phyloP scores from a whole-genome alignment of 2,329 filamentous ascomycete species.

The Penicillium sp. region DNA sequence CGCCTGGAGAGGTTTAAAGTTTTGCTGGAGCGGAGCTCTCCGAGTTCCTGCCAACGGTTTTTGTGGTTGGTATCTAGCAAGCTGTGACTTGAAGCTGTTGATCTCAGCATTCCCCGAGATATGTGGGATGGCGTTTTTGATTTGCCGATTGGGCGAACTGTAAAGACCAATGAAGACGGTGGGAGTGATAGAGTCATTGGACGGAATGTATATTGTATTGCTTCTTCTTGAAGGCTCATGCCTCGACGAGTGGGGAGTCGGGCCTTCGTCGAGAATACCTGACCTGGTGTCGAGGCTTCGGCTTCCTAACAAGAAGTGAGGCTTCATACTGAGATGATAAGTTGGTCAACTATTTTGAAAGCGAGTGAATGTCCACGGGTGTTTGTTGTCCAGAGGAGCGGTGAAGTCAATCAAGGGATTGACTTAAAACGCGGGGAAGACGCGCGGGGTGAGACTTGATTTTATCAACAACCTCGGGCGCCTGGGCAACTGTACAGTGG shows the following conservation, averaged over 20 bases:
- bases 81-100: constrained; percentile 35
- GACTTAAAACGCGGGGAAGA: neutral
- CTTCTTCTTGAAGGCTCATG: constrained; percentile 28
- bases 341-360: neutral
- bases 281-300: constrained; percentile 24
- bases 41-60: constrained; percentile 20
- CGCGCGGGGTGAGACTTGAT: neutral
- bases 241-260: constrained; percentile 36
- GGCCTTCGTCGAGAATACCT: constrained; percentile 23
- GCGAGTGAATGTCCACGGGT: neutral
- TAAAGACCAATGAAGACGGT: constrained; percentile 46
- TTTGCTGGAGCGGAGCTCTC: constrained; percentile 51
- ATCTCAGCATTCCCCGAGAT: constrained; percentile 24
- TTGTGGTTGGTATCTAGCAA: constrained; percentile 33
- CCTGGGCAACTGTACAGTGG: neutral
- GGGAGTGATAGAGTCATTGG: constrained; percentile 43
- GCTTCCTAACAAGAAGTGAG: neutral
- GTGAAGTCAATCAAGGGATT: constrained; percentile 9
- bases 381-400: constrained; percentile 4
- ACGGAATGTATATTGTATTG: constrained; percentile 43
- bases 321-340: neutral
- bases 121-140: constrained; percentile 2
- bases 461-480: neutral
- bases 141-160: constrained; percentile 37
- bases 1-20: constrained; percentile 41